These are phyloP conservation scores for Suhomyces pyralidae DNA, from an alignment of 805 yeast genomes.

Conservation along the genomic window DNA sequence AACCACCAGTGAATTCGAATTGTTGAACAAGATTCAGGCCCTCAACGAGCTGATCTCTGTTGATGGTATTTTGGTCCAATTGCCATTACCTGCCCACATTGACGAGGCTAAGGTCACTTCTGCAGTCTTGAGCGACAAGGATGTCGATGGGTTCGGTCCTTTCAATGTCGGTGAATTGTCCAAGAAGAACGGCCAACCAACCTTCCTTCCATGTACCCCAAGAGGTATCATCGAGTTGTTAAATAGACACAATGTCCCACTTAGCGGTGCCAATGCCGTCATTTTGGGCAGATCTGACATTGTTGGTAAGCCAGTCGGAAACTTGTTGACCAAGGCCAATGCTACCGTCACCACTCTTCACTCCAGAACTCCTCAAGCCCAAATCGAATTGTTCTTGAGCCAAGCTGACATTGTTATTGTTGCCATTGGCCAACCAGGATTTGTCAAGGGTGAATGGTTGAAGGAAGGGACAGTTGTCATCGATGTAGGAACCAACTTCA, in stretches of 20 bases:
- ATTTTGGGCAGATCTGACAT: slow-evolving; percentile 84
- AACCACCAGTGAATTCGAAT: slow-evolving; percentile 51
- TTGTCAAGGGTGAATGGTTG: slow-evolving; percentile 83
- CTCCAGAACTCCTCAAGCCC: slow-evolving; percentile 55
- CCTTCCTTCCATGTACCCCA: slow-evolving; percentile 80
- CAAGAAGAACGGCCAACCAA: slow-evolving; percentile 69
- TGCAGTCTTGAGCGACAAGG: slow-evolving; percentile 64
- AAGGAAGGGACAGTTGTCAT: slow-evolving; percentile 82
- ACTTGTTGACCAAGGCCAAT: slow-evolving; percentile 63
- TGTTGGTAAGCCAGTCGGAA: slow-evolving; percentile 79
- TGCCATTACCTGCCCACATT: slow-evolving; percentile 71
- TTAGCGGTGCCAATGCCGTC: slow-evolving; percentile 72
- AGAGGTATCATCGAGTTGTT: slow-evolving; percentile 71
- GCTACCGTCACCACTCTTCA: slow-evolving; percentile 79
- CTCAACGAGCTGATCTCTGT: slow-evolving; percentile 59
- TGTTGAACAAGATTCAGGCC: slow-evolving; percentile 50
- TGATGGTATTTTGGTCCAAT: slow-evolving; percentile 73
- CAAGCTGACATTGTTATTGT: slow-evolving; percentile 86
- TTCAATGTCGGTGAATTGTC: slow-evolving; percentile 74
- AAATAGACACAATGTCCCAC: slow-evolving; percentile 50
- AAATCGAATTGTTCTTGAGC: slow-evolving; percentile 45
- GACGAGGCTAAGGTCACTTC: slow-evolving; percentile 66
- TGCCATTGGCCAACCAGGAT: slow-evolving; percentile 86
- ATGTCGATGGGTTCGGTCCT: slow-evolving; percentile 82
- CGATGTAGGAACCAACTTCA: slow-evolving; percentile 93